Percentiles rank a stretch among this genome's conserved stretches.
Conservation (phyloP, 768 basidiomycete species). For the Termitomyces sp. region DNA sequence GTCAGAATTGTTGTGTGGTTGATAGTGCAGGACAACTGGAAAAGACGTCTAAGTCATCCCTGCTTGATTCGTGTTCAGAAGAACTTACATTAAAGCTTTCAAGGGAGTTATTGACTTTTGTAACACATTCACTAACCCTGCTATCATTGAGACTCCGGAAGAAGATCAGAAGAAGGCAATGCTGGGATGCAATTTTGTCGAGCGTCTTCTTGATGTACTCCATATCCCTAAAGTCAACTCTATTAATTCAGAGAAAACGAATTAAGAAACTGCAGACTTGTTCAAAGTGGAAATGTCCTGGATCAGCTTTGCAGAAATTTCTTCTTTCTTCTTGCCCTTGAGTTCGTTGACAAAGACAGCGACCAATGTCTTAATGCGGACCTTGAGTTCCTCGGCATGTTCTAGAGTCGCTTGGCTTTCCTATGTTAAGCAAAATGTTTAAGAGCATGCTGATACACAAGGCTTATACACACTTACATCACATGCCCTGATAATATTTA, state of each 20-base stretch:
- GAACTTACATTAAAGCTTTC: conserved; percentile 12
- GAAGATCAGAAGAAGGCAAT: conserved; percentile 1
- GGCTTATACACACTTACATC: background rate
- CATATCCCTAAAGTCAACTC: background rate
- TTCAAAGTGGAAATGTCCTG: conserved; percentile 5
- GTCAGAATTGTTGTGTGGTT: background rate
- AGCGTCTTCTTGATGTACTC: conserved; percentile 5
- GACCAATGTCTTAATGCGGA: conserved; percentile 11
- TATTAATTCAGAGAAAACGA: background rate
- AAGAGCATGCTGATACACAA: background rate
- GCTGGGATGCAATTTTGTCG: conserved; percentile 1
- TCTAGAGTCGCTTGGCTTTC: conserved; percentile 4
- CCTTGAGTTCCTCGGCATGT: conserved; percentile 7
- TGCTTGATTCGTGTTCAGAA: background rate
- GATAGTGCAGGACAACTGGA: conserved; percentile 8
- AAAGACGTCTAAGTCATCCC: background rate
- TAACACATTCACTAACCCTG: conserved; percentile 4
- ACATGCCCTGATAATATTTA: conserved; percentile 7
- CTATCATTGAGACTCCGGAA: background rate
- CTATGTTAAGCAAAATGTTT: background rate
- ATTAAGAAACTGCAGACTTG: background rate
- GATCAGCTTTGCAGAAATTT: background rate
- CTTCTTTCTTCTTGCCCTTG: conserved; percentile 11
- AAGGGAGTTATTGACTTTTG: conserved; percentile 1
- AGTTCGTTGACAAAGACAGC: conserved; percentile 8